A percentile compares a stretch with the other conserved stretches of the same genome.
These are phyloP conservation scores for Ceratobasidium sp. DNA, from an alignment of 1,284 basidiomycete genomes.

Conservation along the genomic window DNA sequence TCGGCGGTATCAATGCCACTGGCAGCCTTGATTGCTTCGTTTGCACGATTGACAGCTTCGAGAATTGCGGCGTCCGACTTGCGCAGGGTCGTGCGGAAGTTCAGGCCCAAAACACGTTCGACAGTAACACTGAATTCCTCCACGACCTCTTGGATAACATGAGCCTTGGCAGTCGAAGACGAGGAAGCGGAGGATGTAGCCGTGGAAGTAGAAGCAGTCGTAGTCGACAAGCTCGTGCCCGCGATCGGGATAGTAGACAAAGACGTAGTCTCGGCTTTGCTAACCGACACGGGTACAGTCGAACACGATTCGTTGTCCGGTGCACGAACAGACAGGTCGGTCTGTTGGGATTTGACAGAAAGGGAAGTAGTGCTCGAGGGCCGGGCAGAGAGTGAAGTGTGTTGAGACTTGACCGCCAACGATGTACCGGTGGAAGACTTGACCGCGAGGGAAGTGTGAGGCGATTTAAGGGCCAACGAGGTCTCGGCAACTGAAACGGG, in stretches of 20 bases:
- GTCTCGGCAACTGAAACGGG: constrained; percentile 3
- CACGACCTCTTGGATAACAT: neutral
- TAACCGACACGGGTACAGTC: constrained; percentile 1
- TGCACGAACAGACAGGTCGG: neutral
- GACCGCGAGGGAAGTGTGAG: constrained; percentile 11
- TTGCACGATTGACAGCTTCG: neutral
- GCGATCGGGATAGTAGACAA: neutral
- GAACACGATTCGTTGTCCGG: constrained; percentile 28
- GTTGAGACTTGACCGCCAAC: constrained; percentile 14
- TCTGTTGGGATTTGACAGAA: constrained; percentile 9
- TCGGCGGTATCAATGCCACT: neutral
- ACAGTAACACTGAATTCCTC: constrained; percentile 11
- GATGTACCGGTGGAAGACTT: constrained; percentile 8
- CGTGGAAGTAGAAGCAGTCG: neutral
- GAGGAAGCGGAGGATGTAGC: neutral
- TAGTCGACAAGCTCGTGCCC: constrained; percentile 5
- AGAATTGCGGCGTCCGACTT: neutral
- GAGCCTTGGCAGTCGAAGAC: neutral
- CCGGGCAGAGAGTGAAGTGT: constrained; percentile 7
- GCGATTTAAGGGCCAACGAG: constrained; percentile 18
- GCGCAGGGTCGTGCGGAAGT: constrained; percentile 15
- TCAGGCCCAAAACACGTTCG: constrained; percentile 16
- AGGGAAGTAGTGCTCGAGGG: neutral
- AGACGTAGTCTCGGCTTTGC: neutral
- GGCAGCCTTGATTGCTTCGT: constrained; percentile 3